These are phyloP conservation scores for Myxozyma melibiosi DNA, from an alignment of 805 yeast genomes.

Conservation along the genomic window DNA sequence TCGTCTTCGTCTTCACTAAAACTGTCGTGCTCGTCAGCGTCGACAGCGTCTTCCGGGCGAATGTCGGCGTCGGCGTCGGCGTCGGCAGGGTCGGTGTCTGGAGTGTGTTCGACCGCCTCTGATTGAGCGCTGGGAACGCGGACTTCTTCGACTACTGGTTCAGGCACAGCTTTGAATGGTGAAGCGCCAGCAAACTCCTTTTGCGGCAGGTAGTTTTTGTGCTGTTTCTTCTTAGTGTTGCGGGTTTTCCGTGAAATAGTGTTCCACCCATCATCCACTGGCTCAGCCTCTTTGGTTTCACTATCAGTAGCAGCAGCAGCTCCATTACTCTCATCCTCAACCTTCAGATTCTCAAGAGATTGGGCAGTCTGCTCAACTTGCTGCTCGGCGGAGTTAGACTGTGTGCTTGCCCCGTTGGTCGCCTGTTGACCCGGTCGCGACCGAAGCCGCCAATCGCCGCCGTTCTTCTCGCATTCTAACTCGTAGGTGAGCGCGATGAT, in stretches of 20 bases:
- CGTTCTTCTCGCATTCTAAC: constrained; percentile 68
- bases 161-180: constrained; percentile 8
- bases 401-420: too few relatives aligned
- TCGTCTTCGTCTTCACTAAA: constrained; percentile 67
- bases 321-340: neutral
- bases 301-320: neutral
- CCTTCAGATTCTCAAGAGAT: too few relatives aligned
- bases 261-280: constrained; percentile 28
- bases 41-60: constrained; percentile 9
- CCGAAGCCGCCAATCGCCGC: constrained; percentile 73
- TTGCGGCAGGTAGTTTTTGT: neutral
- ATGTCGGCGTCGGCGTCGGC: constrained; percentile 3
- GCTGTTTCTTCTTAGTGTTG: neutral
- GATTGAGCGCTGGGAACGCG: neutral
- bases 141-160: neutral
- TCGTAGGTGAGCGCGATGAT: constrained; percentile 90
- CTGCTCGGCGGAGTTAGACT: too few relatives aligned
- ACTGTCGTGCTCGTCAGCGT: constrained; percentile 8
- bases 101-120: too few relatives aligned
- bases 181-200: constrained; percentile 4
- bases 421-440: constrained; percentile 58
- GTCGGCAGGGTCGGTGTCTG: constrained; percentile 19
- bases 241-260: constrained; percentile 17
- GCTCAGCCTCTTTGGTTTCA: neutral
- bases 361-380: too few relatives aligned